Conservation (phyloP, 768 basidiomycete species). For the Tephrocybe sp. region DNA sequence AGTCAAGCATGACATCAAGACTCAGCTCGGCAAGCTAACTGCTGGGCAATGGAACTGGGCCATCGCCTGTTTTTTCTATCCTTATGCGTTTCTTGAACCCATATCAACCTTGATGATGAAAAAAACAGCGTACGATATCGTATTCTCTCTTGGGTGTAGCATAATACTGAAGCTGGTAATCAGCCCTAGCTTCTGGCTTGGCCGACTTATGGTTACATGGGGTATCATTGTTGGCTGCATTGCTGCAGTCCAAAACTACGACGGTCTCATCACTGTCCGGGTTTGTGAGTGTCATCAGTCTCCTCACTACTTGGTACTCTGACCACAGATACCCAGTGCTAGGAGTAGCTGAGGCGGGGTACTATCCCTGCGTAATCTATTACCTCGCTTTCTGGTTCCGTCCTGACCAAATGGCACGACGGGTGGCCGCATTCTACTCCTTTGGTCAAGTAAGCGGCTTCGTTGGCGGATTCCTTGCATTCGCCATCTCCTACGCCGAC, state of each 20-base stretch:
- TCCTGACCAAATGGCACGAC: slow-evolving; percentile 10
- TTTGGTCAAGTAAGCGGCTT: slow-evolving; percentile 16
- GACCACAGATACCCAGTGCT: slow-evolving; percentile 5
- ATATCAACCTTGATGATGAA: slow-evolving; percentile 14
- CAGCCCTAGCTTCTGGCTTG: slow-evolving; percentile 18
- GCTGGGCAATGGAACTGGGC: slow-evolving; percentile 16
- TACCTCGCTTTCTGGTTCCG: slow-evolving; percentile 19
- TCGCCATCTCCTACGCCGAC: slow-evolving; percentile 13
- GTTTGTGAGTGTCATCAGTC: slow-evolving; percentile 2
- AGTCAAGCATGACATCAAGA: slow-evolving; percentile 14
- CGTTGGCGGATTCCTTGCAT: slow-evolving; percentile 13
- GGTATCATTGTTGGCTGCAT: slow-evolving; percentile 13
- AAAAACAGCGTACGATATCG: slow-evolving; percentile 9
- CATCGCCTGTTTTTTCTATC: slow-evolving; percentile 17
- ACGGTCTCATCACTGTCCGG: slow-evolving; percentile 11
- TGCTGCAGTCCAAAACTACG: slow-evolving; percentile 11
- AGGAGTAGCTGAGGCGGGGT: slow-evolving; percentile 18
- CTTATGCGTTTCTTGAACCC: slow-evolving; percentile 14
- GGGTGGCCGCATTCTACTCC: slow-evolving; percentile 15
- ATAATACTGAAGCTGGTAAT: background rate
- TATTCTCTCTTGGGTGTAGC: background rate
- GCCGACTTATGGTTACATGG: slow-evolving; percentile 16
- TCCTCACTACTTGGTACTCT: background rate
- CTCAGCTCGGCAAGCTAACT: slow-evolving; percentile 8
- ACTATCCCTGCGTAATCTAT: slow-evolving; percentile 17